Conservation (phyloP, 2,329 filamentous ascomycete genomes). For the Pyrenophora seminiperda region DNA sequence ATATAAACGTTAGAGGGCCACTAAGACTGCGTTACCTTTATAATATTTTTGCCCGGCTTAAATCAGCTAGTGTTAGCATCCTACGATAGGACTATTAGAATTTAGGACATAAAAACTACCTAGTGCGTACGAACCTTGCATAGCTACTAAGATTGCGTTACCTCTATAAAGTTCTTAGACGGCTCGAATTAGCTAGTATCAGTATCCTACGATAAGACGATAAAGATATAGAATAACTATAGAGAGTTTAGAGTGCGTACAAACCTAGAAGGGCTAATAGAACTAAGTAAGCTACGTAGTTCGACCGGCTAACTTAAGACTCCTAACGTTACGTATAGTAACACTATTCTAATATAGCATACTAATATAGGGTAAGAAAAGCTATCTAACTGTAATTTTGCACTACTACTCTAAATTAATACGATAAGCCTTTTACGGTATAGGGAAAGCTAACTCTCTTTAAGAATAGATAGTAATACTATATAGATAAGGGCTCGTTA, state of each 20-base stretch:
- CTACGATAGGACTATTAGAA: constrained; percentile 7
- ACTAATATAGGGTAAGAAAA: not conserved
- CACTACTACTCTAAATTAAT: too few relatives aligned
- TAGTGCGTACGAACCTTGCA: constrained; percentile 12
- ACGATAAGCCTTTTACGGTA: too few relatives aligned
- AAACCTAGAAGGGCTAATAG: not conserved
- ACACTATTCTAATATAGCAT: not conserved
- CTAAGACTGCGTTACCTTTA: not conserved
- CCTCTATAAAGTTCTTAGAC: too few relatives aligned
- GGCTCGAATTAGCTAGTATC: constrained; percentile 8
- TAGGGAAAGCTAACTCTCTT: too few relatives aligned
- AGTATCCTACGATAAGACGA: constrained; percentile 21
- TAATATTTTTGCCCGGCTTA: constrained; percentile 8
- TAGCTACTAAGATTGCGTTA: too few relatives aligned
- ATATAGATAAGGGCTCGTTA: too few relatives aligned
- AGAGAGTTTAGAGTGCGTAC: too few relatives aligned
- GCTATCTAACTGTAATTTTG: too few relatives aligned
- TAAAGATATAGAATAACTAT: constrained; percentile 11
- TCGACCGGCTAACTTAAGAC: not conserved
- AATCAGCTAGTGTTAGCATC: not conserved
- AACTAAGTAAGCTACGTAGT: not conserved
- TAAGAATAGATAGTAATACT: too few relatives aligned
- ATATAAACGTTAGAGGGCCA: constrained; percentile 17
- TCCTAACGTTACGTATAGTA: not conserved
- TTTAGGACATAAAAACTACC: constrained; percentile 28